Base-by-base conservation (phyloP, 2,329 filamentous ascomycete species). In the Calonectria hawksworthii region DNA sequence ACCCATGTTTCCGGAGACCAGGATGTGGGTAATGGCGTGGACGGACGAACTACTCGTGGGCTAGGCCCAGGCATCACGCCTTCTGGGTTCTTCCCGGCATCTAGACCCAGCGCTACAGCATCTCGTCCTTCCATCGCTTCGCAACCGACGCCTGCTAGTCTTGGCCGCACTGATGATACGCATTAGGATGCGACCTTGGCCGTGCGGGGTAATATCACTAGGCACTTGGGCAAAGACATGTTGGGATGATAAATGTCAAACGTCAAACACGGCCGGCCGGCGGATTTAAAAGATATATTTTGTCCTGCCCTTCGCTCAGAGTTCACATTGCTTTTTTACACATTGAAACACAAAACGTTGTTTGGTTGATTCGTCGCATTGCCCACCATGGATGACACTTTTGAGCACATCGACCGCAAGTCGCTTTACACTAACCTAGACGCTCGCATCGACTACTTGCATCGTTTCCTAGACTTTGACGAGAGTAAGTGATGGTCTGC, bases 381-480 rank as follows among this genome's bases (percentile, higher is more conserved):
- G 1, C 30, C 14, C 16, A 63, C 56, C 23, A 63, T 63, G 56
- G 23, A n/a, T 14, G 56, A 63, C 38, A 44, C 6, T 3, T 63
- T 63, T 28, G 56, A 92, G 82, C 93, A 95, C 80, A 89, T 95
- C 77, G 91, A 93, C 83, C 91, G 94, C 59, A 91, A 93, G 83
- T 91, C 93, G 51, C 87, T 96, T 7, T 95, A 95, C 84, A 94
- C 92, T 26, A 91, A 90, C 78, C 88, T 95, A 13, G 93, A 94
- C 75, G 89, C 91, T 0, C 89, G 94, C 65, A 91, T 96, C 73
- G 90, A 91, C 66, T 96, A 95, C 76, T 88, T 96, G 1, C 94
- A 95, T 79, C 92, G 91, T 32, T 95, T 96, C 74, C 90, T 96
- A 32, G 94, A 96, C 81, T 96, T 95, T 82, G 92, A 90, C 79